Evolutionary conservation across 2,329 filamentous ascomycete genomes (phyloP).

Genomic region (Neonectria coccinea): DNA sequence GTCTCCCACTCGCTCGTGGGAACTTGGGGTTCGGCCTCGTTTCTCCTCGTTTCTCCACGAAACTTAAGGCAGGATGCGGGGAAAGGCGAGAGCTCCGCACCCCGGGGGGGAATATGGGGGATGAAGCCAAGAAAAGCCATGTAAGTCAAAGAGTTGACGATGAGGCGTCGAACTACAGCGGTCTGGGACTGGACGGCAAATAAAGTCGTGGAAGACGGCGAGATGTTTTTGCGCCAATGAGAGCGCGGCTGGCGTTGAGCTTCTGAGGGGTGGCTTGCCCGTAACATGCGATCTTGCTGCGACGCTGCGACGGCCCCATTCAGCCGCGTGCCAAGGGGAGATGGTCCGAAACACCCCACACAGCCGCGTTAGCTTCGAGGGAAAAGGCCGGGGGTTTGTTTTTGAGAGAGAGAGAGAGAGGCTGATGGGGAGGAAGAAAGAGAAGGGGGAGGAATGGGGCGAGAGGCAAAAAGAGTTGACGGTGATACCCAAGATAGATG

Average conservation of each 20-base stretch:
- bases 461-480: not conserved
- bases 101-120: not conserved
- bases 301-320: constrained; percentile 12
- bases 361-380: constrained; percentile 4
- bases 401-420: not conserved
- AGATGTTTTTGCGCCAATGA: constrained; percentile 22
- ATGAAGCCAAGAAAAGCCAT: not conserved
- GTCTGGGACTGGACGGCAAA: not conserved
- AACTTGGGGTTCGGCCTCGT: constrained; percentile 19
- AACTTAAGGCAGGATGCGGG: constrained; percentile 22
- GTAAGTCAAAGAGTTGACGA: constrained; percentile 4
- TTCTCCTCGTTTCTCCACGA: constrained; percentile 25
- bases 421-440: not conserved
- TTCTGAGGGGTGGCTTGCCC: not conserved
- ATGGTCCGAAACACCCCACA: constrained; percentile 15
- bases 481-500: not conserved
- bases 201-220: not conserved
- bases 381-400: not conserved
- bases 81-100: constrained; percentile 23
- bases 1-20: not conserved
- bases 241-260: not conserved
- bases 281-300: constrained; percentile 1
- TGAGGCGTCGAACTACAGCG: constrained; percentile 2
- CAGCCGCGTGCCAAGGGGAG: constrained; percentile 14
- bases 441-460: not conserved